Percentiles rank a stretch among this genome's conserved stretches.
phyloP scores from a whole-genome alignment of 1,284 basidiomycete species.

The Vanrija sp. region DNA sequence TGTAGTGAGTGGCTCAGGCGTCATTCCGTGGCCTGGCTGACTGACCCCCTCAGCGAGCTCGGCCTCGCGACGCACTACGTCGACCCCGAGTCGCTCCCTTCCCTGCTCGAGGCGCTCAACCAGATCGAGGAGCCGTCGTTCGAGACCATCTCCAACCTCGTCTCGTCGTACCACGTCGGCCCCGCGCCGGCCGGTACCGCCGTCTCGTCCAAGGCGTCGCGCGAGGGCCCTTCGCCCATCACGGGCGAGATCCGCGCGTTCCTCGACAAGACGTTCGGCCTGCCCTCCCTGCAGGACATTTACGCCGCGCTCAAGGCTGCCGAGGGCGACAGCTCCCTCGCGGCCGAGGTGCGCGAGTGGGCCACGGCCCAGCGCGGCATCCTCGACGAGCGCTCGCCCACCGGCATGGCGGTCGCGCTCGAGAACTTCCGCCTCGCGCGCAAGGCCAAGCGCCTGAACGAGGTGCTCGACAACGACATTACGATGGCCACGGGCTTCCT shows the following conservation, averaged over 20 bases:
- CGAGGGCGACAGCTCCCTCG: slow-evolving; percentile 39
- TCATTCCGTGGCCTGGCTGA: not conserved
- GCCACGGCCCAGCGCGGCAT: slow-evolving; percentile 63
- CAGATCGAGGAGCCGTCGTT: slow-evolving; percentile 36
- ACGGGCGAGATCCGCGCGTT: slow-evolving; percentile 64
- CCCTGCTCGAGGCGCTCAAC: slow-evolving; percentile 53
- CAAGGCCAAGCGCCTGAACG: slow-evolving; percentile 57
- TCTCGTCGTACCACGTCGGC: slow-evolving; percentile 22
- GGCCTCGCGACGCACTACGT: slow-evolving; percentile 90
- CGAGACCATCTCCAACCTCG: slow-evolving; percentile 24
- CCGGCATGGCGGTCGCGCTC: slow-evolving; percentile 81
- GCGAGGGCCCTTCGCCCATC: slow-evolving; percentile 59
- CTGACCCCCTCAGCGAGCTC: slow-evolving; percentile 59
- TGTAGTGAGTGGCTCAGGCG: slow-evolving; percentile 69
- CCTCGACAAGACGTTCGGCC: slow-evolving; percentile 72
- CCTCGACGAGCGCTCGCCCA: slow-evolving; percentile 73
- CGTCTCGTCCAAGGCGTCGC: slow-evolving; percentile 58
- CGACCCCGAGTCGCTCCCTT: slow-evolving; percentile 66
- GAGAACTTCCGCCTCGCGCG: slow-evolving; percentile 68
- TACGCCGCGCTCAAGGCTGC: slow-evolving; percentile 56
- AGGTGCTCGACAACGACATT: slow-evolving; percentile 64
- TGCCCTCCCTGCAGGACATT: slow-evolving; percentile 67
- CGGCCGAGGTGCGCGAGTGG: slow-evolving; percentile 62
- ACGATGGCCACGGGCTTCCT: slow-evolving; percentile 36
- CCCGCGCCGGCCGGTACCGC: slow-evolving; percentile 52